Percentiles rank a stretch among this genome's conserved stretches.
phyloP scores from a whole-genome alignment of 352 stramenopile genomes.

The Globisporangium polare region DNA sequence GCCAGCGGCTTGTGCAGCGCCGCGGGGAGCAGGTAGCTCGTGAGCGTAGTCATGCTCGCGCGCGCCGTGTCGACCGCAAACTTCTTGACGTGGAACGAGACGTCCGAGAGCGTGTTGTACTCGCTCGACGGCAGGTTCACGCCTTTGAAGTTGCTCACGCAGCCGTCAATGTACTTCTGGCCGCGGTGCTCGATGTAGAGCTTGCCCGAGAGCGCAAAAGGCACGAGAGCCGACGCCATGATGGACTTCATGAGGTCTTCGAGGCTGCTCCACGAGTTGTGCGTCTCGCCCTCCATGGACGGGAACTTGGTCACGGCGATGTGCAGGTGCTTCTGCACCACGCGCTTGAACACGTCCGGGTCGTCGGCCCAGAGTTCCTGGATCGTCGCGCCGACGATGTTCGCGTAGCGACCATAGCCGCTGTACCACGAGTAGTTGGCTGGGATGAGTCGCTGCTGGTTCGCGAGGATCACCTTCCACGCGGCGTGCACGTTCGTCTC shows the following conservation, averaged over 20 bases:
- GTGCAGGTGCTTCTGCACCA: conserved; percentile 33
- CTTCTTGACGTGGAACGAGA: conserved; percentile 52
- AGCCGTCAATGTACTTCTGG: conserved; percentile 69
- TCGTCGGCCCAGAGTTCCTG: conserved; percentile 53
- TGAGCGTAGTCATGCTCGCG: conserved; percentile 30
- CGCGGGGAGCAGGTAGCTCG: conserved; percentile 33
- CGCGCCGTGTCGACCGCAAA: conserved; percentile 37
- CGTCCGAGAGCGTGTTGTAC: conserved; percentile 54
- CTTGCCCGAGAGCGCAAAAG: conserved; percentile 59
- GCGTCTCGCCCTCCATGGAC: conserved; percentile 46
- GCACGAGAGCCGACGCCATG: conserved; percentile 57
- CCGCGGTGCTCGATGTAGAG: conserved; percentile 57
- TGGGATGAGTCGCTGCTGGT: conserved; percentile 35
- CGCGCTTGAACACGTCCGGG: conserved; percentile 38
- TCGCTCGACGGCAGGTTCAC: conserved; percentile 37
- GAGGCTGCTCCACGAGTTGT: conserved; percentile 48
- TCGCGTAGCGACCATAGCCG: conserved; percentile 57
- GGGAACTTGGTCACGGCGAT: conserved; percentile 68
- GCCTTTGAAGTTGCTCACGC: conserved; percentile 71
- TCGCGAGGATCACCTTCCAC: conserved; percentile 52
- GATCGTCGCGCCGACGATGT: conserved; percentile 48
- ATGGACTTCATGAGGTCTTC: conserved; percentile 69
- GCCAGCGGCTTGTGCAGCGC: conserved; percentile 40
- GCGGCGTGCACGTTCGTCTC: conserved; percentile 38
- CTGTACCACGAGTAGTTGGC: conserved; percentile 52